These are phyloP conservation scores for Ambrosiella xylebori DNA, from an alignment of 2,329 filamentous ascomycete species.

Conservation along the genomic window DNA sequence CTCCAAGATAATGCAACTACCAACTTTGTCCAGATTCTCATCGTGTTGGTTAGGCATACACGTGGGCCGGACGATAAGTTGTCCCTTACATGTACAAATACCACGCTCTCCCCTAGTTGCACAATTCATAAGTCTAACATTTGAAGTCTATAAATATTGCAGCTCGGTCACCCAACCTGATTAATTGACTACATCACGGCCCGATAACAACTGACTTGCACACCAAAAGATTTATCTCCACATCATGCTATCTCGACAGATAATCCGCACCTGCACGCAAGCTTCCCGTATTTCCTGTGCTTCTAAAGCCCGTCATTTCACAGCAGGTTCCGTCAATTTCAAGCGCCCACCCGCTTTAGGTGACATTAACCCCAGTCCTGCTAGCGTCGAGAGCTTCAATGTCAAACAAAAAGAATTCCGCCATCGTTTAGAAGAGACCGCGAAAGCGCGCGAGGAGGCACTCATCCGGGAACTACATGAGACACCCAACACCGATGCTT, in stretches of 20 bases:
- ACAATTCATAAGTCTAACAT: neutral
- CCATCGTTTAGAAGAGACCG: conserved; percentile 57
- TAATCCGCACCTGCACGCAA: neutral
- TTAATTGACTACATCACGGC: no score
- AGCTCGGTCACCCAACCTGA: neutral
- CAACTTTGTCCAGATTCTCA: neutral
- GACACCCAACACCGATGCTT: conserved; percentile 2
- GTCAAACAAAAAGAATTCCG: conserved; percentile 74
- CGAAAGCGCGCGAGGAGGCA: conserved; percentile 40
- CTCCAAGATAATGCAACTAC: neutral
- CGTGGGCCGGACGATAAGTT: neutral
- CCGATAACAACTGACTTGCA: no score
- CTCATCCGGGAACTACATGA: conserved; percentile 7
- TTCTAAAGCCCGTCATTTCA: conserved; percentile 22
- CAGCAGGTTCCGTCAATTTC: conserved; percentile 18
- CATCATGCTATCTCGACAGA: neutral
- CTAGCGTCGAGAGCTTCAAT: conserved; percentile 60
- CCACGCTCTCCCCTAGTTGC: neutral
- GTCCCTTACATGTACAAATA: neutral
- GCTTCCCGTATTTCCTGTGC: conserved; percentile 14
- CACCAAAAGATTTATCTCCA: neutral
- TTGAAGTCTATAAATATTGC: neutral
- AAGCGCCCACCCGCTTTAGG: conserved; percentile 56
- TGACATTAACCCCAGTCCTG: conserved; percentile 53
- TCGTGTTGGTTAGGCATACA: neutral